Conservation (phyloP, 2,329 filamentous ascomycete species). For the Aspergillus terreus region DNA sequence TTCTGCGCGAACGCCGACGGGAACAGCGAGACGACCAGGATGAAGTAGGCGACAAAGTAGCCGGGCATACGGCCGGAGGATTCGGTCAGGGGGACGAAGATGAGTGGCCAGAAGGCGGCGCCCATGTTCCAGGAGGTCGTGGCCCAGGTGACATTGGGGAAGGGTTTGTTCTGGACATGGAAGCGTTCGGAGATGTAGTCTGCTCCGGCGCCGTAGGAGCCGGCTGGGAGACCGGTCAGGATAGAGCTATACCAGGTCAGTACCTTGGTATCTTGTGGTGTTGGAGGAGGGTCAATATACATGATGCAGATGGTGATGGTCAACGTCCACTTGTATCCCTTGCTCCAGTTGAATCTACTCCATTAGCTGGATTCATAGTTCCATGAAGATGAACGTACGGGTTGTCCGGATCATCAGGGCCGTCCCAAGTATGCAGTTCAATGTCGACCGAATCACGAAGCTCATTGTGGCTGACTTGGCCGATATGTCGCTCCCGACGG, state of each 20-base stretch:
- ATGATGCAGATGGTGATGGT: constrained; percentile 44
- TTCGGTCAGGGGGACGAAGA: constrained; percentile 38
- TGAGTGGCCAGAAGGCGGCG: constrained; percentile 35
- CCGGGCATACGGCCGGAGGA: constrained; percentile 43
- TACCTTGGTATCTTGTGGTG: too few relatives aligned
- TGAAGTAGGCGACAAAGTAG: constrained; percentile 41
- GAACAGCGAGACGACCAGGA: constrained; percentile 41
- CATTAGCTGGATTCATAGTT: not conserved
- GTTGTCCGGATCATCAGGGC: constrained; percentile 27
- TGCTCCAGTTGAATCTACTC: constrained; percentile 40
- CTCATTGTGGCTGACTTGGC: constrained; percentile 19
- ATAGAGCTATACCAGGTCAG: constrained; percentile 28
- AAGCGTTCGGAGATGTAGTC: constrained; percentile 27
- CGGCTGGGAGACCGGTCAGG: constrained; percentile 39
- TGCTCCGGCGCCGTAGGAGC: constrained; percentile 37
- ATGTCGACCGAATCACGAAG: constrained; percentile 18
- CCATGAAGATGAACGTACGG: constrained; percentile 15
- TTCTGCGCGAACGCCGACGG: constrained; percentile 43
- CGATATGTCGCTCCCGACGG: constrained; percentile 21
- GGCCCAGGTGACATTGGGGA: constrained; percentile 33
- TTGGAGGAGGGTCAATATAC: constrained; percentile 11
- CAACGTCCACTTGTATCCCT: constrained; percentile 39
- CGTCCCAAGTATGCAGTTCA: constrained; percentile 29
- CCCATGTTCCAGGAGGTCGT: constrained; percentile 37
- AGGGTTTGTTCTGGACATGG: constrained; percentile 31